Evolutionary conservation across 352 stramenopile species (phyloP), one percentile per base, ranked within the genome.

Genomic region (Phytopythium kandeliae): DNA sequence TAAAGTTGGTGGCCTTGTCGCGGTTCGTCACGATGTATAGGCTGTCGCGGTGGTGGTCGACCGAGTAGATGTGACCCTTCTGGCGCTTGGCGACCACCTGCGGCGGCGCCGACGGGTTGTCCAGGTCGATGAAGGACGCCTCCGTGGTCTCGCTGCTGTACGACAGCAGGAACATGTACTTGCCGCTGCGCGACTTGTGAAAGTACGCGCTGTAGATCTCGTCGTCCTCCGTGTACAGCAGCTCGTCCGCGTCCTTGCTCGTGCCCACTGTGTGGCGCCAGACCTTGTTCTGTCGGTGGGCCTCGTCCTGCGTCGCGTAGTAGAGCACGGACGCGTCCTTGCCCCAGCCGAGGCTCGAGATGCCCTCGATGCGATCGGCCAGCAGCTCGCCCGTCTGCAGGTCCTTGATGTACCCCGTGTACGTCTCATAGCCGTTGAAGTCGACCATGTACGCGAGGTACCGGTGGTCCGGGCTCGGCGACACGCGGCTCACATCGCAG

Each of bases 1-100:
- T 95, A 61, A 98, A 96, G 68, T 99, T 98, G 21, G 80, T 92
- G 24, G 84, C 81, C 51, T 85, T 86, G 62, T 95, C 88, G 49
- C 90, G 83, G 77, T 98, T 98, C 24, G 92, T 98, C 51, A 86
- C 75, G 43, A 98, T 92, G 64, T 97, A 97, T 51, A 97, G 98
- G 56, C 78, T 74, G 54, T 84, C 71, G 47, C 69, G 70, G 47
- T 88, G 87, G 67, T 98, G 90, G 51, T 96, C 86, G 3, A 96
- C 78, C 19, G 74, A 71, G 68, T 96, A 96, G 25, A 79, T 62
- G 42, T 95, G 57, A 15, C 78, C 76, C 54, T 92, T 80, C 31
- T 78, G 33, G 19, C 86, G 78, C 57, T 79, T 75, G 10, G 78
- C 69, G 19, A 96, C 70, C 46, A 89, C 33, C 50, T 79, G 67